These are phyloP conservation scores for Cladophialophora exuberans DNA, from an alignment of 2,329 filamentous ascomycete genomes.

Conservation along the genomic window DNA sequence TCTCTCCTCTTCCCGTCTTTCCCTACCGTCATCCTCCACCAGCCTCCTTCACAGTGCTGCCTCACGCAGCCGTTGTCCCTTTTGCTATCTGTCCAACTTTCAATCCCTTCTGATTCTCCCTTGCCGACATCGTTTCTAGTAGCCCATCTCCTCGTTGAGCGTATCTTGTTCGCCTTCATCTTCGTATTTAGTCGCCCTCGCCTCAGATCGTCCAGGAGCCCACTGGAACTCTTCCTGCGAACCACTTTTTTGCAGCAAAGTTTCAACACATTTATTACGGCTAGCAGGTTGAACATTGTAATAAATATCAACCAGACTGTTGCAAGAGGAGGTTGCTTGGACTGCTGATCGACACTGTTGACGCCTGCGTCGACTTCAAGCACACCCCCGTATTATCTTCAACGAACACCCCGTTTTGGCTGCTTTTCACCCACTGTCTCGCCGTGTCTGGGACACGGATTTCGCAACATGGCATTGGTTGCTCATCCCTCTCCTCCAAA, in stretches of 20 bases:
- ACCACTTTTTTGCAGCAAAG: too few relatives aligned
- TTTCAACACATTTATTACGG: too few relatives aligned
- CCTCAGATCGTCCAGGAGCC: too few relatives aligned
- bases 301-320: not conserved
- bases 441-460: not conserved
- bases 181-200: too few relatives aligned
- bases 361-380: not conserved
- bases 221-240: too few relatives aligned
- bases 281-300: not conserved
- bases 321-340: not conserved
- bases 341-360: not conserved
- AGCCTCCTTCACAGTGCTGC: conserved; percentile 7
- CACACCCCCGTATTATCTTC: not conserved
- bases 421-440: not conserved
- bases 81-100: not conserved
- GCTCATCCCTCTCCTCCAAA: conserved; percentile 30
- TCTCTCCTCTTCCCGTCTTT: conserved; percentile 11
- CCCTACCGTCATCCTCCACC: conserved; percentile 17
- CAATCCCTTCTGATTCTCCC: not conserved
- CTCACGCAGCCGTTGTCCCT: not conserved
- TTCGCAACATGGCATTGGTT: conserved; percentile 24
- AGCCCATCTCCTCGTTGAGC: too few relatives aligned
- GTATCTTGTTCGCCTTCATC: too few relatives aligned
- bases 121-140: not conserved
- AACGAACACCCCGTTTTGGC: not conserved